Evolutionary conservation across 345 rosid species (phyloP), one percentile per base, ranked within the genome.

Genomic region (Euphorbia peplus): DNA sequence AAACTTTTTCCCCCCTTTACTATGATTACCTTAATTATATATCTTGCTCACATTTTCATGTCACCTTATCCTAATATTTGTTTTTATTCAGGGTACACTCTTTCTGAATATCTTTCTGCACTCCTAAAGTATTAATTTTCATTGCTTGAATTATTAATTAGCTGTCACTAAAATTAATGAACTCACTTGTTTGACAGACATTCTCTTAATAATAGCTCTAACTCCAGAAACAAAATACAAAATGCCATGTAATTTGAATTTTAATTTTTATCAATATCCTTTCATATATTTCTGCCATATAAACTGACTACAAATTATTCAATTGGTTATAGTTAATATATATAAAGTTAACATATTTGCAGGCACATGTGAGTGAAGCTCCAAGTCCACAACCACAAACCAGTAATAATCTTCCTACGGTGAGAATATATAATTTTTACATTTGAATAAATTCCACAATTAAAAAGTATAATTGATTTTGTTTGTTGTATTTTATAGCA

Each of bases 321-420:
- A 47, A 3, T 47, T 47, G 9, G 9, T 47, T 47, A 18, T 11
- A 5, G 9, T 47, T 47, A 47, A 47, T 18, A 47, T 12, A 5
- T 1, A 3, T 4, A 51, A 4, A 32, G n/a, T n/a, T n/a, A n/a
- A n/a, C n/a, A n/a, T n/a, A 14, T 22, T 14, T 21, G 24, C 69
- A 78, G 86, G 83, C 3, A 32, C 37, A 32, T 69, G n/a, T 42
- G 14, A 76, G 5, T 1, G 78, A 75, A 68, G 76, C 84, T 72
- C 84, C 84, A 6, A 62, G 79, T 29, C 84, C 84, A n/a, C 83
- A 83, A 39, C 79, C 81, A n/a, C 74, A 75, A 41, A 67, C 71
- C 21, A 29, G 66, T 0, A 64, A 32, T 71, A 72, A 61, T 37
- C 67, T 9, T 70, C 74, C 86, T 58, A 11, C 12, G 73, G 84